Conservation (phyloP, 208 protist species). For the Crithidia acanthocephali region DNA sequence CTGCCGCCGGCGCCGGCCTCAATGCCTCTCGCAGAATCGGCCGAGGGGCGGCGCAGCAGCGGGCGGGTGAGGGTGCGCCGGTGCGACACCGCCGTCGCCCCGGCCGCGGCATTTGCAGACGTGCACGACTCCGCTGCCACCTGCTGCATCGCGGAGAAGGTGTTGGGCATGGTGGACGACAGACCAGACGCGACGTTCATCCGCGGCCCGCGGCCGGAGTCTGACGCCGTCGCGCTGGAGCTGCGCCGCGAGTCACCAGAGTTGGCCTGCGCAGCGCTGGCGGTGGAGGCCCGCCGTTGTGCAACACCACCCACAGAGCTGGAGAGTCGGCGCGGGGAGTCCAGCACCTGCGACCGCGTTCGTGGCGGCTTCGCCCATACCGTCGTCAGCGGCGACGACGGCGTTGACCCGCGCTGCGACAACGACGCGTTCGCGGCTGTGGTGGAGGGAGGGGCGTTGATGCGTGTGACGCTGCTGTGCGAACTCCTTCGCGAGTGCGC, state of each 20-base stretch:
- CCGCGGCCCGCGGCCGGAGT: not conserved
- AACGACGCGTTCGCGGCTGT: not conserved
- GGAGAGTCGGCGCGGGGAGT: slow-evolving; percentile 2
- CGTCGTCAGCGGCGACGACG: slow-evolving; percentile 4
- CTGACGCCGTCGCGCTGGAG: not conserved
- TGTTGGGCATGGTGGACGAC: not conserved
- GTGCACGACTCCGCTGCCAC: not conserved
- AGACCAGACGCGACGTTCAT: not conserved
- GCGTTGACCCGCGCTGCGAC: not conserved
- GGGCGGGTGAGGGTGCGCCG: not conserved
- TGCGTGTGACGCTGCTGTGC: not conserved
- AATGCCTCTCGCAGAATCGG: not conserved
- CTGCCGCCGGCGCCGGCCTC: not conserved
- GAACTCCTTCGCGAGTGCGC: not conserved
- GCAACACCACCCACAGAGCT: not conserved
- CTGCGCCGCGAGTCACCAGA: not conserved
- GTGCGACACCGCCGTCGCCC: not conserved
- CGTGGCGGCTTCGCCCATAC: slow-evolving; percentile 1
- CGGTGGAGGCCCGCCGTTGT: not conserved
- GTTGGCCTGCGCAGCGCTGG: not conserved
- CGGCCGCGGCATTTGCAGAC: not conserved
- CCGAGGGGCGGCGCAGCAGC: not conserved
- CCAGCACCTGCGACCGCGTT: not conserved
- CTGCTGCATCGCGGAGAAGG: not conserved
- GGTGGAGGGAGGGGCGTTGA: not conserved